phyloP scores from a whole-genome alignment of 2,329 filamentous ascomycete genomes.

The Chrysoporthe deuterocubensis region DNA sequence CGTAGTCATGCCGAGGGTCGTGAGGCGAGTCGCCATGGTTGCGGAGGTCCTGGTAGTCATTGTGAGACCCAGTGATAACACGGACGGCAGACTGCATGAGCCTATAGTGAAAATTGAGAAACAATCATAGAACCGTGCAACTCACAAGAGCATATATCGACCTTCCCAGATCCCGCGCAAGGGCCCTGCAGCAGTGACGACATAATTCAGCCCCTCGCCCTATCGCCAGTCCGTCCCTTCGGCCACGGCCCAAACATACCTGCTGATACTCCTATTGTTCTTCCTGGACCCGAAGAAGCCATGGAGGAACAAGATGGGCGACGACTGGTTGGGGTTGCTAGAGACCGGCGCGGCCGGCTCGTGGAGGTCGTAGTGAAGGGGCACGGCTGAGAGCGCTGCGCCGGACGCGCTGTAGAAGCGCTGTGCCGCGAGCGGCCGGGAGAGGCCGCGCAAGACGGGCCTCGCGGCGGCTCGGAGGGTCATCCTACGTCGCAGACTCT shows the following conservation, averaged over 20 bases:
- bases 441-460: slow-evolving; percentile 21
- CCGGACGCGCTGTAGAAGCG: slow-evolving; percentile 19
- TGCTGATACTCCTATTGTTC: slow-evolving; percentile 94
- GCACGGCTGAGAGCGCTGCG: slow-evolving; percentile 32
- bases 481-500: slow-evolving; percentile 13
- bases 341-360: slow-evolving; percentile 54
- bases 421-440: slow-evolving; percentile 11
- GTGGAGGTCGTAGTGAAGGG: slow-evolving; percentile 70
- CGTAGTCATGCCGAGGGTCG: slow-evolving; percentile 75
- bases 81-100: too few relatives aligned
- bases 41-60: slow-evolving; percentile 69
- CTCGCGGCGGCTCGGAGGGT: slow-evolving; percentile 21
- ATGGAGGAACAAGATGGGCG: slow-evolving; percentile 85
- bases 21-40: slow-evolving; percentile 95
- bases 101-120: too few relatives aligned
- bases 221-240: too few relatives aligned
- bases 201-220: slow-evolving; percentile 5
- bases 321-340: slow-evolving; percentile 42
- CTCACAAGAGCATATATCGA: slow-evolving; percentile 81
- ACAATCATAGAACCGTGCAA: slow-evolving; percentile 14
- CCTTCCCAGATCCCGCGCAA: slow-evolving; percentile 80
- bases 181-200: slow-evolving; percentile 56
- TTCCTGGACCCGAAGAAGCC: slow-evolving; percentile 94
- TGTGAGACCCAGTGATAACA: too few relatives aligned
- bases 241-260: slow-evolving; percentile 53